Evolutionary conservation across 192 early-diverging fungal genomes (phyloP).

Genomic region (Linnemannia exigua): DNA sequence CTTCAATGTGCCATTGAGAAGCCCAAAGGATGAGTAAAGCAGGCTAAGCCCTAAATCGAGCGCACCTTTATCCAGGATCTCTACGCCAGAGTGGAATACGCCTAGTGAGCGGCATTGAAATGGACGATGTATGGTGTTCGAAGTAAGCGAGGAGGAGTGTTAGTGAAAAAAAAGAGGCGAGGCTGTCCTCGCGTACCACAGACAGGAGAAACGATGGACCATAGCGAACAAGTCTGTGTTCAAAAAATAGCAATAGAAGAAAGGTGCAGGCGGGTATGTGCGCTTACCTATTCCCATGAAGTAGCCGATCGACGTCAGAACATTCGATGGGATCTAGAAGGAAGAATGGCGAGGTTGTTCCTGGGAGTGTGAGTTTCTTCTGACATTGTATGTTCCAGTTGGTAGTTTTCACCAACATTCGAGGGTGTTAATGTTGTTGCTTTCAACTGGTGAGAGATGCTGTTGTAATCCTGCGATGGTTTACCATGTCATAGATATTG

Average conservation of each 20-base stretch:
- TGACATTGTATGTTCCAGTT: neutral
- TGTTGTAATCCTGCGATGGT: neutral
- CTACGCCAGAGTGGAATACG: slow-evolving; percentile 60
- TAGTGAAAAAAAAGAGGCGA: neutral
- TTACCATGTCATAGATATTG: slow-evolving; percentile 64
- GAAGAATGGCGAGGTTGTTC: neutral
- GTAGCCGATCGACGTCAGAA: slow-evolving; percentile 55
- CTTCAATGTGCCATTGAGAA: neutral
- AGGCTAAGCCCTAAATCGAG: neutral
- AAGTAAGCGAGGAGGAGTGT: neutral
- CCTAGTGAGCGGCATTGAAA: too few relatives aligned
- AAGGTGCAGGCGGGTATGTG: neutral
- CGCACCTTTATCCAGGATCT: slow-evolving; percentile 57
- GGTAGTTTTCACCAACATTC: neutral
- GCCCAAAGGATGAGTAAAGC: neutral
- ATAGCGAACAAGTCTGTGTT: neutral
- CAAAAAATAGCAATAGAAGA: neutral
- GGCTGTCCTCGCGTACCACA: too few relatives aligned
- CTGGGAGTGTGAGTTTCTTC: neutral
- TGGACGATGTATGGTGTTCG: neutral
- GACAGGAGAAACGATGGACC: neutral
- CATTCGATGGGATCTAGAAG: slow-evolving; percentile 50
- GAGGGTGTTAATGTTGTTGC: neutral
- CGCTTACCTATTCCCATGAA: slow-evolving; percentile 54
- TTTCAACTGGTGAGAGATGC: neutral